Conservation (phyloP, 768 basidiomycete species). For the Rhodocollybia butyracea region DNA sequence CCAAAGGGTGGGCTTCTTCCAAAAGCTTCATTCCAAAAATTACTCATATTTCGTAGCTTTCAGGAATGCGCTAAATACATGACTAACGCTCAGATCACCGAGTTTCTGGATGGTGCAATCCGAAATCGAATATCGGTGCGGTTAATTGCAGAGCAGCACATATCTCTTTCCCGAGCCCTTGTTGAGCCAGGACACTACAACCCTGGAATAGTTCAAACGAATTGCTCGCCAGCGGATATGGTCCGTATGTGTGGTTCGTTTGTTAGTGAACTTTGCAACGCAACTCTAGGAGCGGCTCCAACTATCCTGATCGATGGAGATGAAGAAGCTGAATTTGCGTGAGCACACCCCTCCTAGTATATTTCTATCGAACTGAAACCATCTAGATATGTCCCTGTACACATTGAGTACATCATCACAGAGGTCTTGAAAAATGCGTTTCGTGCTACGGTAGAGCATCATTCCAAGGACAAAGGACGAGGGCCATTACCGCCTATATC, state of each 20-base stretch:
- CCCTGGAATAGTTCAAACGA: constrained; percentile 72
- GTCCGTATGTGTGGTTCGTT: constrained; percentile 79
- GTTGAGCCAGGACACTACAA: constrained; percentile 36
- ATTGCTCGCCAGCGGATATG: constrained; percentile 71
- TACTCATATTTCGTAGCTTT: constrained; percentile 46
- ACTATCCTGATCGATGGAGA: constrained; percentile 68
- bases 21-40: constrained; percentile 5
- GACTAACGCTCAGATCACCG: constrained; percentile 72
- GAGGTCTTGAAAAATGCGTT: constrained; percentile 91
- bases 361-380: neutral
- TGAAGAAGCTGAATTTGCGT: constrained; percentile 74
- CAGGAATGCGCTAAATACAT: constrained; percentile 85
- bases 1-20: constrained; percentile 64
- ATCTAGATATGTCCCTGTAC: constrained; percentile 79
- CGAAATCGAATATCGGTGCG: constrained; percentile 85
- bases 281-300: constrained; percentile 74
- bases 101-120: constrained; percentile 81
- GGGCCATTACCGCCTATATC: constrained; percentile 55
- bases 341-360: constrained; percentile 30
- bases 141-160: constrained; percentile 89
- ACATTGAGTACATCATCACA: constrained; percentile 88
- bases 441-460: constrained; percentile 82
- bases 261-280: constrained; percentile 80
- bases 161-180: constrained; percentile 73
- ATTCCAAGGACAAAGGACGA: constrained; percentile 38